Evolutionary conservation across 441 rosid genomes (phyloP), one percentile per base, ranked within the genome.

Genomic region (Syzygium syzygioides): DNA sequence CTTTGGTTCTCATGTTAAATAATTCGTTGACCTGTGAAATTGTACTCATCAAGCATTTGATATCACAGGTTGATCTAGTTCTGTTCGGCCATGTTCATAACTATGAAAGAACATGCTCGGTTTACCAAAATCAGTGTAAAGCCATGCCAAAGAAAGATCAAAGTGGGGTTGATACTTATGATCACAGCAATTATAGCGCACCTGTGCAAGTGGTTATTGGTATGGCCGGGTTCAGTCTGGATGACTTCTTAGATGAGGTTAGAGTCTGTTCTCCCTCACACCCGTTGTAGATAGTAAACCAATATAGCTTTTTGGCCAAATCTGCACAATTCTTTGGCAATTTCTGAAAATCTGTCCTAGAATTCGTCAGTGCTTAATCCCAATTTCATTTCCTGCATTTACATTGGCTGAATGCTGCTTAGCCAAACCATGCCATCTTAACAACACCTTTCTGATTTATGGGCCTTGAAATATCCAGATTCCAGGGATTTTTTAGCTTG

Each of bases 31-130:
- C 53, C 10, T 12, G 20, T 79, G 57, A 54, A 28, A 55, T 79
- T 28, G 45, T 8, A 55, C 32, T 23, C 55, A 32, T 57, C 14
- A 55, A 17, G 80, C 56, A 30, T 37, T 7, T 23, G 30, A 71
- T 59, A 80, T 87, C 89, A 25, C 52, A 95, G 97, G 98, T 93
- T 26, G 98, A 95, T 90, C 79, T 95, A 62, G 96, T 18, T 41
- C 94, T 95, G 18, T 90, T 93, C n/a, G 96, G 98, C 26, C 96
- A 95, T 64, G 96, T 95, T 50, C 98, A 95, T 90, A 95, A 94
- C 87, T 95, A 95, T 32, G 98, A 95, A 89, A 92, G 98, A 88
- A 95, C 94, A 14, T 95, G 96, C 86, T 94, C 96, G 6, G 86
- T 95, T 41, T 93, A 86, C 86, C 88, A 87, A 85, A 62, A 55